These are phyloP conservation scores for Hemisphaericaspora nanyangensis DNA, from an alignment of 805 yeast genomes.

Conservation along the genomic window DNA sequence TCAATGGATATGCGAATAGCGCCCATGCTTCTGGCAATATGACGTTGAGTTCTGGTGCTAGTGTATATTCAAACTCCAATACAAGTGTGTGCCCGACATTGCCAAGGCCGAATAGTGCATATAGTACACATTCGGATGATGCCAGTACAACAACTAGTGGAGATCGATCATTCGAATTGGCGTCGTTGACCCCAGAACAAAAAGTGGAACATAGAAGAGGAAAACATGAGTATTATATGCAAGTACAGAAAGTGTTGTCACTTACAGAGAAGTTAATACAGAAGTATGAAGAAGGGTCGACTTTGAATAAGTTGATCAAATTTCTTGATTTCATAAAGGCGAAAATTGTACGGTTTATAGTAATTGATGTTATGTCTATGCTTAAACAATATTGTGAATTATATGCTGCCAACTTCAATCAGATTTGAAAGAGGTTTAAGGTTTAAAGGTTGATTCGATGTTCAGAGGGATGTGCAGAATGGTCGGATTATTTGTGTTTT, in stretches of 20 bases:
- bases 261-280: slow-evolving; percentile 13
- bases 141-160: too few relatives aligned
- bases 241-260: slow-evolving; percentile 17
- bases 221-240: slow-evolving; percentile 34
- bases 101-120: not conserved
- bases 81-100: slow-evolving; percentile 6
- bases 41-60: not conserved
- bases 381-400: slow-evolving; percentile 27
- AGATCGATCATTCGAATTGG: not conserved
- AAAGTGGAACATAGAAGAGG: slow-evolving; percentile 26
- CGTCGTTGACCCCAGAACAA: slow-evolving; percentile 16
- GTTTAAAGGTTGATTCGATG: too few relatives aligned
- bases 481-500: too few relatives aligned
- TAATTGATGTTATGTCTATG: slow-evolving; percentile 36
- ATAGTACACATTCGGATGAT: not conserved
- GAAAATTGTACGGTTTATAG: slow-evolving; percentile 31
- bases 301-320: slow-evolving; percentile 16
- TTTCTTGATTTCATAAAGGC: slow-evolving; percentile 35
- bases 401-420: slow-evolving; percentile 6
- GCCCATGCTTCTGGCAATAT: not conserved
- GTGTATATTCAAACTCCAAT: not conserved
- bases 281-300: not conserved
- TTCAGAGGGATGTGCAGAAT: too few relatives aligned
- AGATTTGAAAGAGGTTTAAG: too few relatives aligned
- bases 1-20: slow-evolving; percentile 9